phyloP scores from a whole-genome alignment of 768 basidiomycete genomes.

The Boletus patriciae region DNA sequence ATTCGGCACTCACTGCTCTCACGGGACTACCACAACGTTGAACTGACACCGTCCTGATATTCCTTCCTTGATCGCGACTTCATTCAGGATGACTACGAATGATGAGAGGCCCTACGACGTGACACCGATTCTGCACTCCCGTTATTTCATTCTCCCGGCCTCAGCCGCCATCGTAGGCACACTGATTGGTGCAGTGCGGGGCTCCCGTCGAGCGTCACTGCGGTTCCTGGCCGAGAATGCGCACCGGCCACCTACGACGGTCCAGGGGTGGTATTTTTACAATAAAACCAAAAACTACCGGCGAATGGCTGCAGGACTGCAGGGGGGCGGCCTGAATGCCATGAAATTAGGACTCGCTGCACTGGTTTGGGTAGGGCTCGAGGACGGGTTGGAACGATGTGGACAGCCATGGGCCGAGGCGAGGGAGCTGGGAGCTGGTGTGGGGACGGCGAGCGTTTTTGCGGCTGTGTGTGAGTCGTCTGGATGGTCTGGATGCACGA shows the following conservation, averaged over 20 bases:
- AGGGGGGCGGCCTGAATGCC: slow-evolving; percentile 61
- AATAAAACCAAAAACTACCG: slow-evolving; percentile 95
- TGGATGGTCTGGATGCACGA: not conserved
- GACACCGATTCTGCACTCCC: slow-evolving; percentile 39
- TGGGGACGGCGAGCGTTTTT: slow-evolving; percentile 62
- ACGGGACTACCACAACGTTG: not conserved
- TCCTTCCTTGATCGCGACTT: not conserved
- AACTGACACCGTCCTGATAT: not conserved
- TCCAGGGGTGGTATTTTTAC: slow-evolving; percentile 94
- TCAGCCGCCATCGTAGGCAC: slow-evolving; percentile 61
- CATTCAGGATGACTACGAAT: slow-evolving; percentile 17
- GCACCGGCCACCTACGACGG: slow-evolving; percentile 79
- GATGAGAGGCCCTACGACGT: slow-evolving; percentile 25
- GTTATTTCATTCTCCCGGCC: slow-evolving; percentile 61
- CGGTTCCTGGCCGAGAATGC: slow-evolving; percentile 92
- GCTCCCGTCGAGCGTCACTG: slow-evolving; percentile 66
- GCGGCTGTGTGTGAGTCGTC: slow-evolving; percentile 50
- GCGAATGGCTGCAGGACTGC: slow-evolving; percentile 70
- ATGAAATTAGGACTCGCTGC: slow-evolving; percentile 48
- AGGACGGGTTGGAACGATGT: slow-evolving; percentile 42
- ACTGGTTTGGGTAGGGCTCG: slow-evolving; percentile 48
- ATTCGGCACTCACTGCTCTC: not conserved
- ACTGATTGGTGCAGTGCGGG: slow-evolving; percentile 72
- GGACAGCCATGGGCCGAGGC: slow-evolving; percentile 40
- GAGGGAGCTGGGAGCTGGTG: slow-evolving; percentile 61